Conservation (phyloP, 192 early-diverging fungal species). For the Helicostylum pulchrum region DNA sequence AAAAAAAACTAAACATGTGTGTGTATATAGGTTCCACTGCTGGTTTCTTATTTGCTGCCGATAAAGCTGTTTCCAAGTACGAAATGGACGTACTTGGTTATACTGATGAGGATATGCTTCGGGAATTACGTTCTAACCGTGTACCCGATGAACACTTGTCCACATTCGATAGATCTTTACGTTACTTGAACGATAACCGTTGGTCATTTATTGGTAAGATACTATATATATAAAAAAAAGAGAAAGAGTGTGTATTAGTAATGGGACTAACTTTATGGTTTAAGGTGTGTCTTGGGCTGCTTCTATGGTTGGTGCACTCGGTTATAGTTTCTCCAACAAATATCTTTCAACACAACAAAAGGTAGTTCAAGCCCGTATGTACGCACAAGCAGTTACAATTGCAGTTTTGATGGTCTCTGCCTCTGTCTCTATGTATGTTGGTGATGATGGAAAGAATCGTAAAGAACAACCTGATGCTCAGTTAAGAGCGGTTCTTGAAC, state of each 20-base stretch:
- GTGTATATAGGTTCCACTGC: slow-evolving; percentile 27
- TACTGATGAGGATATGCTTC: slow-evolving; percentile 29
- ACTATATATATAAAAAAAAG: background rate
- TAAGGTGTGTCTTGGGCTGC: slow-evolving; percentile 39
- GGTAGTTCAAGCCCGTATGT: slow-evolving; percentile 69
- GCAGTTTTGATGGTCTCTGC: slow-evolving; percentile 60
- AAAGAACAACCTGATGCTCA: slow-evolving; percentile 30
- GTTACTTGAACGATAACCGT: slow-evolving; percentile 35
- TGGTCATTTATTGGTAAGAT: slow-evolving; percentile 39
- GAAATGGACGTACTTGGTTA: slow-evolving; percentile 36
- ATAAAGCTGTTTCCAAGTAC: slow-evolving; percentile 31
- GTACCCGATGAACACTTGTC: background rate
- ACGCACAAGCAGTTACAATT: slow-evolving; percentile 64
- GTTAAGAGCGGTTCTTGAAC: slow-evolving; percentile 30
- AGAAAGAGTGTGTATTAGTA: background rate
- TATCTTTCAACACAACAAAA: slow-evolving; percentile 61
- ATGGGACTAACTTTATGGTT: background rate
- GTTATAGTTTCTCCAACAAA: slow-evolving; percentile 36
- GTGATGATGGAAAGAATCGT: slow-evolving; percentile 26
- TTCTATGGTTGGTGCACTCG: slow-evolving; percentile 39
- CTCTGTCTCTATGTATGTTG: slow-evolving; percentile 40
- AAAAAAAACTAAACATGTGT: background rate
- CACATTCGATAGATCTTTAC: slow-evolving; percentile 18
- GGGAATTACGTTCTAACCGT: background rate
- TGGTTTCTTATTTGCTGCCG: slow-evolving; percentile 36